Base-by-base conservation (phyloP, 768 basidiomycete genomes). In the Xerocomus brunneocitrinus region DNA sequence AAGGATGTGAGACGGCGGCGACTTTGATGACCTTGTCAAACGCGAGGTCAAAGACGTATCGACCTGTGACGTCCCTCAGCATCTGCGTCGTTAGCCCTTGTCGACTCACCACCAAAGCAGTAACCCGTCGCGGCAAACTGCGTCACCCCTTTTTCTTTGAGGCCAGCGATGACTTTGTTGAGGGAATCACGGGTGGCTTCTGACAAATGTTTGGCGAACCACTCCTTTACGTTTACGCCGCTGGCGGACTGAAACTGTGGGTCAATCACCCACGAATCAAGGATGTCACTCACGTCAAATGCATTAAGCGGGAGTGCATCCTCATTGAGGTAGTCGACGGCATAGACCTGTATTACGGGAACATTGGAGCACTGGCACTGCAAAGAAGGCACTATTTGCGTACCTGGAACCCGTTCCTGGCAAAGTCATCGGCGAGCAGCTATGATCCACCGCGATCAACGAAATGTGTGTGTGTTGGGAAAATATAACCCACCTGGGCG, bases 81-180 rank as follows among this genome's bases (percentile, higher is more conserved):
- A 3, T 24, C 13, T n/a, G 1, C 7, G 8, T 36, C 24, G 14
- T 27, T 25, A 3, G 24, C 0, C 2, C 4, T 10, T 32, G 27
- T n/a, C 12, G 16, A 58, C 74, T 53, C 54, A 77, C 81, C 86
- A 54, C 85, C 84, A 50, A 79, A 83, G 72, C 89, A 91, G 73
- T 82, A 89, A 3, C 85, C 86, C 5, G 78, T 77, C 0, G 82
- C 81, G 0, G 72, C 85, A 52, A 90, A 77, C 7, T 64, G 65
- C 2, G 73, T 80, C 22, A 89, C 72, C 2, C 87, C 88, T 55
- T 79, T 61, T 31, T 68, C 77, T 63, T 82, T 83, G 55, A 91
- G 76, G 0, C 73, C 79, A 4, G 63, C 67, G 31, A 87, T 73
- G 41, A 85, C 80, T 46, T 76, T 79, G 68, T 87, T 77, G 27